A percentile compares a stretch with the other conserved stretches of the same genome.
These are phyloP conservation scores for Pythium guiyangense DNA, from an alignment of 352 stramenopile genomes.

Conservation along the genomic window DNA sequence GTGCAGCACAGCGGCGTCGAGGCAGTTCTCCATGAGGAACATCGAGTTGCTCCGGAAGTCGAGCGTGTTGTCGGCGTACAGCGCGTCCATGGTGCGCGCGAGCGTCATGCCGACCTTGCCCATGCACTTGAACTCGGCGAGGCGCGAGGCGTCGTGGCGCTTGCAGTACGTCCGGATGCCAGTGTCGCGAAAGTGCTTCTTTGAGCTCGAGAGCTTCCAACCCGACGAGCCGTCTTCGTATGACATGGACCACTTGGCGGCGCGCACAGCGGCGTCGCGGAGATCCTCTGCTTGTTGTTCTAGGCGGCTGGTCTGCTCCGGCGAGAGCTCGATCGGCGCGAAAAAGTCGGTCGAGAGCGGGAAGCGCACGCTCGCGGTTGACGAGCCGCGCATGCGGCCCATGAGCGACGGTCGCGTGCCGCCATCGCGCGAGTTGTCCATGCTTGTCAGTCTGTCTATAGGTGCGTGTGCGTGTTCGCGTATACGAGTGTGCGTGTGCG, in stretches of 20 bases:
- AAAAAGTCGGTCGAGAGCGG: constrained; percentile 47
- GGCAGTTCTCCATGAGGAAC: constrained; percentile 51
- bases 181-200: constrained; percentile 60
- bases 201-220: constrained; percentile 68
- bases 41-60: constrained; percentile 52
- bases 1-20: constrained; percentile 60
- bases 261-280: constrained; percentile 28
- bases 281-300: constrained; percentile 30
- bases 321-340: constrained; percentile 25
- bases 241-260: constrained; percentile 52
- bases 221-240: constrained; percentile 51
- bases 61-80: constrained; percentile 58
- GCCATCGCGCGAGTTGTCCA: constrained; percentile 32
- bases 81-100: constrained; percentile 34
- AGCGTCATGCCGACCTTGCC: constrained; percentile 47
- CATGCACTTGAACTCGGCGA: constrained; percentile 65
- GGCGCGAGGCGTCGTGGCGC: constrained; percentile 25
- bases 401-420: constrained; percentile 31
- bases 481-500: neutral
- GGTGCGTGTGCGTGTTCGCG: too few relatives aligned
- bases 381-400: constrained; percentile 20
- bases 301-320: constrained; percentile 35
- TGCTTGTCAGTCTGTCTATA: too few relatives aligned
- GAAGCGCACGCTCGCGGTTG: constrained; percentile 21
- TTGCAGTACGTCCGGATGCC: constrained; percentile 58